A percentile compares a stretch with the other conserved stretches of the same genome.
These are phyloP conservation scores for Exidia glandulosa DNA, from an alignment of 768 basidiomycete species.

Conservation along the genomic window DNA sequence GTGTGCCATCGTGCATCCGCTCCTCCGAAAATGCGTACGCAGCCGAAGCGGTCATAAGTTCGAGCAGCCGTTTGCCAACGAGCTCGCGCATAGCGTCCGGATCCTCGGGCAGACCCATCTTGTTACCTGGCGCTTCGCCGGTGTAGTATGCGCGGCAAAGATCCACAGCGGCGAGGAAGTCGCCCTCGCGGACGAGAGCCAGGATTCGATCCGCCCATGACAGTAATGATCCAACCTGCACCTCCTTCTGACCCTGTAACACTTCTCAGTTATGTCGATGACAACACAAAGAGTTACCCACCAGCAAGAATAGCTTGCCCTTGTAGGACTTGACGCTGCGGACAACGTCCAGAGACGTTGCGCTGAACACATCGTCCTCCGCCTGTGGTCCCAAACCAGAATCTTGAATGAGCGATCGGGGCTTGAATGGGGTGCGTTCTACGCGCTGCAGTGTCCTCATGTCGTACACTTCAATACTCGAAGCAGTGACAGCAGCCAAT, in stretches of 20 bases:
- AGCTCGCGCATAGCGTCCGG: conserved; percentile 43
- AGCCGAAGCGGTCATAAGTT: conserved; percentile 79
- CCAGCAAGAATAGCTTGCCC: conserved; percentile 83
- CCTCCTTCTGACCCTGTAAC: conserved; percentile 46
- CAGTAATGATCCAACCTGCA: conserved; percentile 75
- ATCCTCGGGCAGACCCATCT: conserved; percentile 72
- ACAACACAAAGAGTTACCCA: conserved; percentile 29
- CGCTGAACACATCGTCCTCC: conserved; percentile 28
- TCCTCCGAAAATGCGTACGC: conserved; percentile 92
- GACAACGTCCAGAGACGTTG: conserved; percentile 41
- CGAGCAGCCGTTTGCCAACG: conserved; percentile 65
- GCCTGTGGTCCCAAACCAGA: not conserved
- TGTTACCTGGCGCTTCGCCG: conserved; percentile 72
- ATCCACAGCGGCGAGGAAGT: conserved; percentile 86
- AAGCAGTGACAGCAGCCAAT: conserved; percentile 49
- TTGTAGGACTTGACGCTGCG: conserved; percentile 77
- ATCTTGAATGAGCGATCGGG: conserved; percentile 28
- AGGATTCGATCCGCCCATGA: conserved; percentile 95
- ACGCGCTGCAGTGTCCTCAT: conserved; percentile 41
- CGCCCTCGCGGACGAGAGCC: conserved; percentile 67
- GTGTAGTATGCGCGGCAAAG: conserved; percentile 73
- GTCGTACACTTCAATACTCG: conserved; percentile 61
- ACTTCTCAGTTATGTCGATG: not conserved
- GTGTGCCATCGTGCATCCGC: conserved; percentile 82
- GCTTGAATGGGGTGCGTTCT: conserved; percentile 51